Evolutionary conservation across 148 eudicot species (phyloP).

Genomic region (Rhododendron simsii): DNA sequence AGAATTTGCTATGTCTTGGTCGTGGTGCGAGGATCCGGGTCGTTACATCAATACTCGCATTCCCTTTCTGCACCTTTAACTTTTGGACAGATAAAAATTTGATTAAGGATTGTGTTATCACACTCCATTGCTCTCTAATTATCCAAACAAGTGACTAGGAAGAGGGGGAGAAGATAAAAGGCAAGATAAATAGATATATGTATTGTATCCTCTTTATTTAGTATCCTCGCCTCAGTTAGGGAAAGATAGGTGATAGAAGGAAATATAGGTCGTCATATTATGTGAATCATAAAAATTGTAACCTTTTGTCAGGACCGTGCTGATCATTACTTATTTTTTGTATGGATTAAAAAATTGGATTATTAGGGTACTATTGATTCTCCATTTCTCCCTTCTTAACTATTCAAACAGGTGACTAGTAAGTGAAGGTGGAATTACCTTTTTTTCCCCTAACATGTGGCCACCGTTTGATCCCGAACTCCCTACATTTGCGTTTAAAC

Average conservation of each 20-base stretch:
- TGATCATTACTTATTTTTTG: neutral
- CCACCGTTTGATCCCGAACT: slow-evolving; percentile 72
- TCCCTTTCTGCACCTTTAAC: too few relatives aligned
- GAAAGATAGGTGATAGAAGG: slow-evolving; percentile 31
- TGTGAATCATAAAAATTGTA: neutral
- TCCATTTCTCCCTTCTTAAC: neutral
- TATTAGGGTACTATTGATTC: neutral
- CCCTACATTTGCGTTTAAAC: slow-evolving; percentile 82
- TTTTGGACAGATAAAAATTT: too few relatives aligned
- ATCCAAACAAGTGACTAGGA: slow-evolving; percentile 71
- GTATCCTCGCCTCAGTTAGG: too few relatives aligned
- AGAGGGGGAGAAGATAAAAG: slow-evolving; percentile 10
- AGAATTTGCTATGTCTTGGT: too few relatives aligned
- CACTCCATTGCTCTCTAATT: slow-evolving; percentile 44
- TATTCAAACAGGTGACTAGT: neutral
- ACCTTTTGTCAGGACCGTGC: neutral
- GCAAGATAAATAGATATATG: too few relatives aligned
- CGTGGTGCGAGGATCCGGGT: too few relatives aligned
- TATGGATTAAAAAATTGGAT: neutral
- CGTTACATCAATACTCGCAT: too few relatives aligned
- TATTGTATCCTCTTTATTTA: too few relatives aligned
- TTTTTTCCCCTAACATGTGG: slow-evolving; percentile 64
- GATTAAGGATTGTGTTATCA: too few relatives aligned
- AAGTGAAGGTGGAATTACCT: slow-evolving; percentile 55
- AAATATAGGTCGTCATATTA: neutral